Evolutionary conservation across 192 early-diverging fungal genomes (phyloP).

Genomic region (Powellomyces hirtus): DNA sequence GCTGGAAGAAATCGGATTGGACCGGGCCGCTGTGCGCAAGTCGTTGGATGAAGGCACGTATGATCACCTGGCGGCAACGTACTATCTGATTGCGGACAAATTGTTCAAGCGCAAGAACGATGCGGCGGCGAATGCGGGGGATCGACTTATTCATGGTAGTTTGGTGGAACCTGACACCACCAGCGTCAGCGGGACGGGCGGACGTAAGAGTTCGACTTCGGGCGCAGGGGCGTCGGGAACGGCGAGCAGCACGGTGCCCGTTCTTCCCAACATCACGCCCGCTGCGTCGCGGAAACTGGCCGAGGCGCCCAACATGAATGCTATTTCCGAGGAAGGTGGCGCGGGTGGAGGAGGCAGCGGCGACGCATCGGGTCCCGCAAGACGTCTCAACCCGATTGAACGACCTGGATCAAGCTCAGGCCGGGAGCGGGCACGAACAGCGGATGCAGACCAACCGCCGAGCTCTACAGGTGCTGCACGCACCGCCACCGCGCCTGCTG

Average conservation of each 20-base stretch:
- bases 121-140: conserved; percentile 22
- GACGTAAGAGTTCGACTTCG: background rate
- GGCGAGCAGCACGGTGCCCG: conserved; percentile 17
- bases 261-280: conserved; percentile 28
- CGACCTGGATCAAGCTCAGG: conserved; percentile 1
- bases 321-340: conserved; percentile 26
- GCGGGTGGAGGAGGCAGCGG: conserved; percentile 5
- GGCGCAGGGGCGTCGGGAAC: conserved; percentile 3
- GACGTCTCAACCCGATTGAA: conserved; percentile 17
- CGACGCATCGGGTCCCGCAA: background rate
- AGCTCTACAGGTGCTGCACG: background rate
- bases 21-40: conserved; percentile 40
- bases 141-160: conserved; percentile 23
- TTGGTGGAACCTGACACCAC: background rate
- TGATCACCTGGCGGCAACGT: conserved; percentile 57
- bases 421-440: conserved; percentile 4
- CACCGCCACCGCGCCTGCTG: background rate
- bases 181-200: background rate
- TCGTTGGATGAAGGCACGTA: conserved; percentile 49
- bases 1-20: conserved; percentile 57
- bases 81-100: conserved; percentile 55
- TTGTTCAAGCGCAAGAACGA: conserved; percentile 35
- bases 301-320: conserved; percentile 27
- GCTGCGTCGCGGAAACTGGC: conserved; percentile 20
- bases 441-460: background rate